phyloP scores from a whole-genome alignment of 148 eudicot species.

The Rhododendron molle region DNA sequence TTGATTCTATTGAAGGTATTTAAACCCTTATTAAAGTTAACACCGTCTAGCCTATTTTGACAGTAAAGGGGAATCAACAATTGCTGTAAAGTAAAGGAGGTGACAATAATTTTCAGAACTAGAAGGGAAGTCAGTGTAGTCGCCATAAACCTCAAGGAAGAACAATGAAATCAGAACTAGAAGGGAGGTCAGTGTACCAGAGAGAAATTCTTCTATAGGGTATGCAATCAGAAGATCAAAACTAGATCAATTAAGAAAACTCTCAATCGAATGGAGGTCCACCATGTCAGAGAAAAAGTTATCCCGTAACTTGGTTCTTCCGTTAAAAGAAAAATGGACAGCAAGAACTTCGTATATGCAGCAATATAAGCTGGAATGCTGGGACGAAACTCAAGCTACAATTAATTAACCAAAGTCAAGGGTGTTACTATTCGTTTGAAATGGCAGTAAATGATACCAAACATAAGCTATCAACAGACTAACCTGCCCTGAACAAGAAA shows the following conservation, averaged over 20 bases:
- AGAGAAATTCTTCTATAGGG: not conserved
- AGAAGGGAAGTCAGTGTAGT: not conserved
- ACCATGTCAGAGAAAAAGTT: not conserved
- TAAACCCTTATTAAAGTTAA: not conserved
- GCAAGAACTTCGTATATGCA: not conserved
- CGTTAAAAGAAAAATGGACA: not conserved
- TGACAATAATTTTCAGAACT: not conserved
- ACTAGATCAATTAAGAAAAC: not conserved
- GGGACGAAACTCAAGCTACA: not conserved
- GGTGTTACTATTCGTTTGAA: not conserved
- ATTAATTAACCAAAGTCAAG: not conserved
- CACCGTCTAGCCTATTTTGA: not conserved
- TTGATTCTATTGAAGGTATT: not conserved
- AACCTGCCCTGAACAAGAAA: not conserved
- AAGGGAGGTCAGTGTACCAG: not conserved
- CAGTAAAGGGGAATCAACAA: not conserved
- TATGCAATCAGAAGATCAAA: not conserved
- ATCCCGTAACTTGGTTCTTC: not conserved
- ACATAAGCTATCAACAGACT: not conserved
- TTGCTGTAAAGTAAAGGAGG: not conserved
- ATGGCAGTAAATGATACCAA: not conserved
- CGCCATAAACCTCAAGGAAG: not conserved
- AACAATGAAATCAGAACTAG: not conserved
- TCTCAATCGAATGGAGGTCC: not conserved
- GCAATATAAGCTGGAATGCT: not conserved